A percentile compares a stretch with the other conserved stretches of the same genome.
Evolutionary conservation across 73 alveolate genomes (phyloP).

Genomic region (Tetrahymena elliotti): DNA sequence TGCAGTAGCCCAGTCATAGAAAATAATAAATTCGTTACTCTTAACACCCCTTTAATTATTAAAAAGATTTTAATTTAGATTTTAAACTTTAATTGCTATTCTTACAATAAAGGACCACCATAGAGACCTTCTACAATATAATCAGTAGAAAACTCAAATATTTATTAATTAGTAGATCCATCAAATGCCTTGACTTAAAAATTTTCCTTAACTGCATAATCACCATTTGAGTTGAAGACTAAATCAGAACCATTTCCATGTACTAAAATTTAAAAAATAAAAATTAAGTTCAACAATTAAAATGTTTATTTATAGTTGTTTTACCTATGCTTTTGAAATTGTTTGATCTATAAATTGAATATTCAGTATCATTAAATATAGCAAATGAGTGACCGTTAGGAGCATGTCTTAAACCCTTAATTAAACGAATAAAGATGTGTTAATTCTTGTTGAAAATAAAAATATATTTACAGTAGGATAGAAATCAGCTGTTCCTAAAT

Average conservation of each 20-base stretch:
- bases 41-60: slow-evolving; percentile 47
- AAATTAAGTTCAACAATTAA: slow-evolving; percentile 34
- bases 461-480: slow-evolving; percentile 51
- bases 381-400: slow-evolving; percentile 94
- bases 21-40: slow-evolving; percentile 83
- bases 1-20: slow-evolving; percentile 84
- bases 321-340: slow-evolving; percentile 36
- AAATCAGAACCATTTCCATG: slow-evolving; percentile 67
- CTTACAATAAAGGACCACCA: slow-evolving; percentile 84
- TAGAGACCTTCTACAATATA: slow-evolving; percentile 79
- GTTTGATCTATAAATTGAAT: slow-evolving; percentile 57
- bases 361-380: slow-evolving; percentile 83
- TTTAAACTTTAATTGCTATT: neutral
- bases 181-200: slow-evolving; percentile 41
- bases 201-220: slow-evolving; percentile 61
- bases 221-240: slow-evolving; percentile 60
- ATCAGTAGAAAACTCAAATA: slow-evolving; percentile 75
- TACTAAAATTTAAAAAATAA: slow-evolving; percentile 9
- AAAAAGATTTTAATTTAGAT: neutral
- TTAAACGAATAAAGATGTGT: neutral
- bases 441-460: neutral
- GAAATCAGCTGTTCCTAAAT: slow-evolving; percentile 88
- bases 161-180: slow-evolving; percentile 2
- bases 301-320: neutral
- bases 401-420: slow-evolving; percentile 72